Evolutionary conservation across 2,329 filamentous ascomycete genomes (phyloP).

Genomic region (Colletotrichum costaricense): DNA sequence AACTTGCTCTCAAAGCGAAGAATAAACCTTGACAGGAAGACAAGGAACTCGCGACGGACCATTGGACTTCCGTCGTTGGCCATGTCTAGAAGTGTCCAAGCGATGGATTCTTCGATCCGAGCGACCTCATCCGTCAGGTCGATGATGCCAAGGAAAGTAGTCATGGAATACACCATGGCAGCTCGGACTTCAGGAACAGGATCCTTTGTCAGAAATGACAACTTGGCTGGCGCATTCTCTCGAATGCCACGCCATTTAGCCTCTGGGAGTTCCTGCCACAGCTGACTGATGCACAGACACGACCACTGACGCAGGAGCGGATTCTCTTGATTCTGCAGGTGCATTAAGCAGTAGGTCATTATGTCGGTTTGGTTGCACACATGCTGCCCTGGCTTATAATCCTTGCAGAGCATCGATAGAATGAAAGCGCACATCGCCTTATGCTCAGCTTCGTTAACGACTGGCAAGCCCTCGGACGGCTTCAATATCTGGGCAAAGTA

Average conservation of each 20-base stretch:
- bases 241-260: conserved; percentile 97
- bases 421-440: conserved; percentile 99
- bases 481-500: conserved; percentile 96
- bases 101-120: conserved; percentile 89
- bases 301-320: conserved; percentile 94
- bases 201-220: conserved; percentile 85
- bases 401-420: conserved; percentile 95
- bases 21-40: conserved; percentile 94
- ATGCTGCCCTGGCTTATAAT: conserved; percentile 89
- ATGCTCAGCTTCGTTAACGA: conserved; percentile 88
- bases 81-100: conserved; percentile 90
- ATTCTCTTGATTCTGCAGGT: conserved; percentile 88
- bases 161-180: conserved; percentile 92
- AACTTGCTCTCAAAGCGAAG: conserved; percentile 93
- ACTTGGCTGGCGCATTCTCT: conserved; percentile 83
- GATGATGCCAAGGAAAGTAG: conserved; percentile 92
- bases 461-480: conserved; percentile 83
- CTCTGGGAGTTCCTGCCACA: conserved; percentile 91
- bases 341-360: conserved; percentile 86
- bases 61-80: conserved; percentile 93
- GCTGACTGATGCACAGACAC: conserved; percentile 92
- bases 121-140: conserved; percentile 92
- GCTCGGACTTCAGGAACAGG: conserved; percentile 92
- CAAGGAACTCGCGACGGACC: conserved; percentile 91
- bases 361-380: conserved; percentile 93